Base-by-base conservation (phyloP, 805 yeast genomes). In the Yarrowia sp. region DNA sequence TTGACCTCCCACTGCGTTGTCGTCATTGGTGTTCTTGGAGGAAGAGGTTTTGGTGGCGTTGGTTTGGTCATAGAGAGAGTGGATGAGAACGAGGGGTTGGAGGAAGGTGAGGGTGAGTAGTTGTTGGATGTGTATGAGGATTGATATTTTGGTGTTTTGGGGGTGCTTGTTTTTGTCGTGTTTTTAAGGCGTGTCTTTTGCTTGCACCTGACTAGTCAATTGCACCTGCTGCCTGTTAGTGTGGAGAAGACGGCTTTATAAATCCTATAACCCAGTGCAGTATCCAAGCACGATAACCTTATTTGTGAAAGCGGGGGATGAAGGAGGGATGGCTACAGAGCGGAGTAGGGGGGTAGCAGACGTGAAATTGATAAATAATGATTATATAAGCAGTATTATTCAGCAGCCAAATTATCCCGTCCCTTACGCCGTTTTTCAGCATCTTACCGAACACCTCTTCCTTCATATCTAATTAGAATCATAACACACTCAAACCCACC, bases 231-330 rank as follows among this genome's bases (percentile, higher is more conserved):
- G 28, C n/a, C n/a, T 33, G 39, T 18, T 47, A n/a, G 11, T 32
- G 53, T 33, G 32, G 53, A 32, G 28, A 22, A 22, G 4, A 5
- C 28, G 28, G 28, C 28, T 22, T 5, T 22, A 22, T 22, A 7
- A 7, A n/a, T 17, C 17, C 15, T 33, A 48, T 33, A 35, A 48
- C 14, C 13, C 8, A 48, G 41, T 48, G 55, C 55, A 35, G 41
- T 35, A 48, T 48, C 55, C 41, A 48, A 6, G 55, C 55, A 48
- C 11, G 55, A 48, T 48, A 48, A 48, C 55, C 55, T 48, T 48
- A 33, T 33, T 47, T 4, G 1, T 5, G 3, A 2, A 7, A 14
- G n/a, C 3, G 51, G 38, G 48, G 9, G 18, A 44, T 1, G 13
- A 3, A 10, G 8, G 38, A 22, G 28, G 28, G 4, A 22, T 22